Percentiles rank a stretch among this genome's conserved stretches.
Evolutionary conservation across 495 filamentous ascomycete genomes (phyloP).

Genomic region (Cercophora scortea): DNA sequence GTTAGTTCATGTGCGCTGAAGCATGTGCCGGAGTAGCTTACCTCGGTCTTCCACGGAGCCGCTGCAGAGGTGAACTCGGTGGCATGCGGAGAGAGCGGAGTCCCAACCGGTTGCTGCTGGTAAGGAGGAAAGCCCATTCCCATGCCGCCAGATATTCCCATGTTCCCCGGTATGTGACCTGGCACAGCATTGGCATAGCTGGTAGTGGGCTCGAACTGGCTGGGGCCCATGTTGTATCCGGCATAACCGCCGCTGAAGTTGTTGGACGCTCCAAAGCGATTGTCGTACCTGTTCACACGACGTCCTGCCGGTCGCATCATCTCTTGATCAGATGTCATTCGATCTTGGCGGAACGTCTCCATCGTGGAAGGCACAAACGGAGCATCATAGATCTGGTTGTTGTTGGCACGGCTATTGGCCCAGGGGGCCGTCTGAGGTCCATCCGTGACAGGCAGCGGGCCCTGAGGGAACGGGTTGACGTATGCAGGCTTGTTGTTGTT

Average conservation of each 20-base stretch:
- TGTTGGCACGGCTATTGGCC: conserved; percentile 28
- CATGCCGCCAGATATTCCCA: conserved; percentile 25
- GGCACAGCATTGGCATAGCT: conserved; percentile 21
- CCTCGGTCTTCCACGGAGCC: conserved; percentile 45
- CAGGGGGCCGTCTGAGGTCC: conserved; percentile 28
- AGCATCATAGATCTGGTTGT: conserved; percentile 13
- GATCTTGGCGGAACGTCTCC: conserved; percentile 35
- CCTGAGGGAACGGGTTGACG: conserved; percentile 23
- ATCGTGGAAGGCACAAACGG: conserved; percentile 21
- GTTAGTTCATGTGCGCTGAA: too few species aligned
- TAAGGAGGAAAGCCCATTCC: conserved; percentile 50
- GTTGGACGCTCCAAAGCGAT: conserved; percentile 23
- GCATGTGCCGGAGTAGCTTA: conserved; percentile 20
- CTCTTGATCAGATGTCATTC: conserved; percentile 39
- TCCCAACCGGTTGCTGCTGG: conserved; percentile 65
- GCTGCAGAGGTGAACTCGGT: conserved; percentile 61
- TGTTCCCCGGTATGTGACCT: conserved; percentile 15
- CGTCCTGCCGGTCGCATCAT: conserved; percentile 29
- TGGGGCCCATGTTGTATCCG: conserved; percentile 16
- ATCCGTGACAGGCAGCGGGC: conserved; percentile 26
- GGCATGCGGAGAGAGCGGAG: conserved; percentile 77
- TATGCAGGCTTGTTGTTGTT: conserved; percentile 28
- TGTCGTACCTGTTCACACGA: conserved; percentile 36
- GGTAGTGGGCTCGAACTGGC: conserved; percentile 27
- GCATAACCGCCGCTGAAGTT: conserved; percentile 15